phyloP scores from a whole-genome alignment of 2,329 filamentous ascomycete species.

The Aspergillus uvarum region DNA sequence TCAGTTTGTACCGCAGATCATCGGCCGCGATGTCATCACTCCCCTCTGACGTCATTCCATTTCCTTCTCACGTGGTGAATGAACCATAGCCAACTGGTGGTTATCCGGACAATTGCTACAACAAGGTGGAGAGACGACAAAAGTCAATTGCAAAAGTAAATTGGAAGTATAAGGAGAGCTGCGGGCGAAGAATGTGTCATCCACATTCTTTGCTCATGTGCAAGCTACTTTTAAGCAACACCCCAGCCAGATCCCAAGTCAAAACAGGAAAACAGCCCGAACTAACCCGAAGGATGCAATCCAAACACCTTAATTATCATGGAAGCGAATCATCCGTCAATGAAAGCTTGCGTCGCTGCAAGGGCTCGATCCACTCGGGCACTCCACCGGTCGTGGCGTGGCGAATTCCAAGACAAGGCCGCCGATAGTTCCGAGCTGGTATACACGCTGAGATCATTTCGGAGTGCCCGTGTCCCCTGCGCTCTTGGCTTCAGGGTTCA shows the following conservation, averaged over 20 bases:
- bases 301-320: neutral
- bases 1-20: neutral
- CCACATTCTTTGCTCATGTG: neutral
- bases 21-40: slow-evolving; percentile 4
- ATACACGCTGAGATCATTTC: neutral
- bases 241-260: neutral
- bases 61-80: slow-evolving; percentile 1
- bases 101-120: neutral
- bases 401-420: neutral
- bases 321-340: no score
- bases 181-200: neutral
- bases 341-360: no score
- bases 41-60: slow-evolving; percentile 2
- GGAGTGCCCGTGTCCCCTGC: slow-evolving; percentile 13
- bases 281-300: neutral
- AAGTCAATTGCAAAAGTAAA: slow-evolving; percentile 1
- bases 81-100: neutral
- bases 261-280: neutral
- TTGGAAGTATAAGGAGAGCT: no score
- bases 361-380: no score
- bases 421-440: neutral
- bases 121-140: neutral
- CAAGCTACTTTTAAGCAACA: neutral
- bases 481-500: slow-evolving; percentile 42
- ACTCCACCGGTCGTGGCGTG: neutral